Base-by-base conservation (phyloP, 352 stramenopile genomes). In the Globisporangium spinosum region DNA sequence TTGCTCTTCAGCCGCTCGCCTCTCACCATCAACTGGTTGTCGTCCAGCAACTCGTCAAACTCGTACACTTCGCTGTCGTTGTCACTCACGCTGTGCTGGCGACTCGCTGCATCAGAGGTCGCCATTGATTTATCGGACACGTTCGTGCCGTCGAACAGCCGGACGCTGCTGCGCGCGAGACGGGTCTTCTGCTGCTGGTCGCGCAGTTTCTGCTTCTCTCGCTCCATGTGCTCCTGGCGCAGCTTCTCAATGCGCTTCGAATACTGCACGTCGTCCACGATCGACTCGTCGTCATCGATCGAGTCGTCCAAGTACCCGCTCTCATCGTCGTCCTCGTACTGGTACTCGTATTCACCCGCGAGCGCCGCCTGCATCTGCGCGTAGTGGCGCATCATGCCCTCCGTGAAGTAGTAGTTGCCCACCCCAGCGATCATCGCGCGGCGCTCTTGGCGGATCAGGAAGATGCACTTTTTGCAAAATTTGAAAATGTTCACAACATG, bases 391-490 rank as follows among this genome's bases (percentile, higher is more conserved):
- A 84, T 70, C 77, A 87, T 83, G 29, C 76, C 77, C 10, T 62
- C 62, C 2, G 77, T 72, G 1, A 78, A 76, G 67, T 84, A 83
- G 74, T 83, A 85, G 58, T 84, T 79, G 5, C 64, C 73, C 0
- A 78, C 72, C 1, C 79, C 77, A 17, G 72, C 65, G 70, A 83
- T 76, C 49, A 76, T 82, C 2, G 77, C 79, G 59, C 89, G 88
- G 35, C 83, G 83, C 53, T 92, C 82, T 32, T 87, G 79, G 3
- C 80, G 79, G 56, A 90, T 79, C 47, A 62, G 73, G 62, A 85
- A 90, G 64, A 92, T 81, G 72, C 84, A 92, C 59, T 92, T 92
- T 65, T 89, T 86, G 72, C 84, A 92, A 40, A 92, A 75, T 69
- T 90, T 90, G 29, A 90, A 79, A 57, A 75, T 71, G 64, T 89